Evolutionary conservation across 2,329 filamentous ascomycete genomes (phyloP), one percentile per base, ranked within the genome.

Genomic region (Colletotrichum lini): DNA sequence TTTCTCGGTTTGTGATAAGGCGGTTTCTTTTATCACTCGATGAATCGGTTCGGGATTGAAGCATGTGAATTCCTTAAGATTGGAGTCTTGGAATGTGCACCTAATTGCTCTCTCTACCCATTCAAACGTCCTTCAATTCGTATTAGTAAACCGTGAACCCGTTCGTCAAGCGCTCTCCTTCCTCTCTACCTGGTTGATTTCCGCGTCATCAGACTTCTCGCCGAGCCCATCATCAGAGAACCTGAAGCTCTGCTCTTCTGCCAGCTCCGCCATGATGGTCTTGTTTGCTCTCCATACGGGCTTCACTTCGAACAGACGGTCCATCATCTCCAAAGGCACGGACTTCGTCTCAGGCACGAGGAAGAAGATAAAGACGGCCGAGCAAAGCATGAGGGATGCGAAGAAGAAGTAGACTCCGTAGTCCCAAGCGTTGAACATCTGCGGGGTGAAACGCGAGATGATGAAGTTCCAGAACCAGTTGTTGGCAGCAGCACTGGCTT

Each of bases 401-500:
- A 93, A 93, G 84, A 93, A 92, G 75, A 92, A 89, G 80, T 91
- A 93, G 0, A 92, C 90, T 30, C 90, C 91, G 74, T 88, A 92
- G n/a, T 83, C 82, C 84, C 88, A 87, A 10, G 82, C 80, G 26
- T 82, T 77, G 74, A 90, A 88, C 89, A 92, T 92, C 74, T 91
- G 88, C 35, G 87, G 90, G 0, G 90, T 93, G 82, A 92, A 93
- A 13, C 91, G 86, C 0, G 86, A 87, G 74, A 93, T 88, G 77
- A 93, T 85, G 78, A 93, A 93, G 79, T 93, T 93, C 84, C 84
- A 92, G 76, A 92, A 86, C 92, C 92, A 94, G 80, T 94, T 93
- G 80, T 88, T 92, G 3, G 89, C 89, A 0, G 92, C 89, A 0
- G 93, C 93, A 47, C 87, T 92, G 12, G 93, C 92, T 77, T 94